These are phyloP conservation scores for Teratosphaeria pseudoeucalypti DNA, from an alignment of 2,329 filamentous ascomycete genomes.

Conservation along the genomic window DNA sequence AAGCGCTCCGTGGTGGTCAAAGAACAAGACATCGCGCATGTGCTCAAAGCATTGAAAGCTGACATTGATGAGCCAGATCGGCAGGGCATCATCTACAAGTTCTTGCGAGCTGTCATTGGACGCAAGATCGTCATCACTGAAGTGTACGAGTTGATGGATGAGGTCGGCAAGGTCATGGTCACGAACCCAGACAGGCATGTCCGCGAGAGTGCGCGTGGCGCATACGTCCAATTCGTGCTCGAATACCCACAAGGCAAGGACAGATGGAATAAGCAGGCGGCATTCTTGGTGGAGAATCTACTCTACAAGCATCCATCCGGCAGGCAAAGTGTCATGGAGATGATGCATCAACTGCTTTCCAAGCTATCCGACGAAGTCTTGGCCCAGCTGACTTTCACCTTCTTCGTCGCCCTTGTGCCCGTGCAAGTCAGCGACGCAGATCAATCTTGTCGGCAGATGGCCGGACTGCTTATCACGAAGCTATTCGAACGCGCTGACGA, in stretches of 20 bases:
- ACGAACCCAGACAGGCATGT: conserved; percentile 87
- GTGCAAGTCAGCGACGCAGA: conserved; percentile 83
- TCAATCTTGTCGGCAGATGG: conserved; percentile 72
- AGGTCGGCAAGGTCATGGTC: conserved; percentile 85
- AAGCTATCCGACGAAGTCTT: conserved; percentile 76
- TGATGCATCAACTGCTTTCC: conserved; percentile 71
- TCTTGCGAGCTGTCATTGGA: conserved; percentile 76
- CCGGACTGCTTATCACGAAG: conserved; percentile 67
- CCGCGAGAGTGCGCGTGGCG: conserved; percentile 74
- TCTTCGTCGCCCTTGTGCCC: conserved; percentile 79
- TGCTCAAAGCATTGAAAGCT: conserved; percentile 71
- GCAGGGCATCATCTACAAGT: conserved; percentile 89
- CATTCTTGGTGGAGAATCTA: conserved; percentile 81
- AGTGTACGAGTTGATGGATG: conserved; percentile 85
- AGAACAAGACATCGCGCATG: conserved; percentile 69
- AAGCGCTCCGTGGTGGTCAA: conserved; percentile 64
- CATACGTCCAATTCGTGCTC: conserved; percentile 87
- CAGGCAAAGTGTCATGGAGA: conserved; percentile 84
- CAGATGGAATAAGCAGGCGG: conserved; percentile 78
- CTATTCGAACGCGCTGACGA: conserved; percentile 69
- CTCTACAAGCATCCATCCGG: conserved; percentile 84
- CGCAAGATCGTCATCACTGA: conserved; percentile 75
- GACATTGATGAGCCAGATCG: conserved; percentile 88
- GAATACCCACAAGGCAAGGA: conserved; percentile 90
- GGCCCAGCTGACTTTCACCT: conserved; percentile 68